phyloP scores from a whole-genome alignment of 176 grass and related monocot genomes.

The Lolium multiflorum region DNA sequence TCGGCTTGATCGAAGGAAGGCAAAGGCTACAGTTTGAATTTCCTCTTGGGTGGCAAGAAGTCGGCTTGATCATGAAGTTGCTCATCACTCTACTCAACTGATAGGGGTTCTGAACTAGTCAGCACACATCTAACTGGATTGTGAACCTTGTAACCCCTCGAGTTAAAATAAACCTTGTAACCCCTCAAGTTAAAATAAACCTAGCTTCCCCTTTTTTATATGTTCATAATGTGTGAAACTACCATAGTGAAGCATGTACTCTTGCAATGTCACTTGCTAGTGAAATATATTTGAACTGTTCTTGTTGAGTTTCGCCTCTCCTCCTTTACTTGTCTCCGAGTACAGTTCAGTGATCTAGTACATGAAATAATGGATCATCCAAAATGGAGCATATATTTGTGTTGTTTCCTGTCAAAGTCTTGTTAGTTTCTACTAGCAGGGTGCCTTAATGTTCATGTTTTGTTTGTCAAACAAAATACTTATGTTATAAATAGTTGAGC shows the following conservation, averaged over 20 bases:
- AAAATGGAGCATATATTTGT: not conserved
- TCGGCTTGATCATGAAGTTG: slow-evolving; percentile 46
- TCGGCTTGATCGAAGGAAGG: slow-evolving; percentile 69
- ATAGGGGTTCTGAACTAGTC: not conserved
- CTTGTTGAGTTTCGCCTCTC: no score
- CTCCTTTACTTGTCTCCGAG: no score
- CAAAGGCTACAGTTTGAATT: slow-evolving; percentile 70
- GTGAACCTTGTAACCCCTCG: not conserved
- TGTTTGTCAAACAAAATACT: not conserved
- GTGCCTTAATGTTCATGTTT: not conserved
- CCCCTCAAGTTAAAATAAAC: not conserved
- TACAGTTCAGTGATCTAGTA: not conserved
- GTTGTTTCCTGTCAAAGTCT: not conserved
- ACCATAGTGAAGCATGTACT: no score
- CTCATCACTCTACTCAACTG: not conserved
- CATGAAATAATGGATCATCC: not conserved
- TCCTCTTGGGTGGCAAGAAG: slow-evolving; percentile 84
- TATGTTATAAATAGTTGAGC: no score
- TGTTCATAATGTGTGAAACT: not conserved
- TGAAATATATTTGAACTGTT: no score
- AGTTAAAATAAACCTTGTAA: not conserved
- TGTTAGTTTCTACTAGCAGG: not conserved
- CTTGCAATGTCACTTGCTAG: no score
- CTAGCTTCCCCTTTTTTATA: not conserved
- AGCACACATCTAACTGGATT: not conserved